Evolutionary conservation across 345 rosid species (phyloP), one percentile per base, ranked within the genome.

Genomic region (Salix purpurea): DNA sequence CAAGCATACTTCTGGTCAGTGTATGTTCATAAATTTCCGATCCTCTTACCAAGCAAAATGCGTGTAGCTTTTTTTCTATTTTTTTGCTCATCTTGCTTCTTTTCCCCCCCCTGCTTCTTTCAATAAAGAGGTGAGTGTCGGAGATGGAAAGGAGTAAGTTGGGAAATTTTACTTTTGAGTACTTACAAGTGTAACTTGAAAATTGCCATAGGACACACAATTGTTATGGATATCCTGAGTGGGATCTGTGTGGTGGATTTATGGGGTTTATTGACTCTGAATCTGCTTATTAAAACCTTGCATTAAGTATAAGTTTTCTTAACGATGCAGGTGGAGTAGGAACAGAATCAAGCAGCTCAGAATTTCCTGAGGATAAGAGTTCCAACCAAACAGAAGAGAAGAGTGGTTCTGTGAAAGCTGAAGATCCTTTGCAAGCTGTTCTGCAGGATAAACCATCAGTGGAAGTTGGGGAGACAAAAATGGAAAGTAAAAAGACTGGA

Each of bases 311-410:
- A 40, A 66, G 37, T 70, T 74, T 65, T 54, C 73, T 77, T 46
- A 48, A 74, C 74, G 65, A 70, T 78, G 80, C 81, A 83, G 92
- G 74, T 76, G 78, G 73, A 72, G 71, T 60, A 13, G 77, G 69
- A 26, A 72, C 78, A 37, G 85, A 77, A 61, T 48, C 50, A 61
- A 78, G 76, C 28, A 68, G 82, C 82, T 83, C 79, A 34, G 84
- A 80, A 71, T 77, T 81, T 56, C 80, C 75, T 24, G 81, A 67
- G 65, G 84, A 78, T 21, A 82, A 80, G 80, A 77, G 19, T 58
- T 67, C 75, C 9, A 80, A 60, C 72, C 81, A 74, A 60, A 73
- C 78, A 69, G 83, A 84, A 75, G 78, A 42, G 71, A 75, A 52
- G 76, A 75, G 73, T 40, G 83, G 79, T 83, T 82, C 79, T 62